Percentiles rank a stretch among this genome's conserved stretches.
These are phyloP conservation scores for Globisporangium paroecandrum DNA, from an alignment of 352 stramenopile species.

Conservation along the genomic window DNA sequence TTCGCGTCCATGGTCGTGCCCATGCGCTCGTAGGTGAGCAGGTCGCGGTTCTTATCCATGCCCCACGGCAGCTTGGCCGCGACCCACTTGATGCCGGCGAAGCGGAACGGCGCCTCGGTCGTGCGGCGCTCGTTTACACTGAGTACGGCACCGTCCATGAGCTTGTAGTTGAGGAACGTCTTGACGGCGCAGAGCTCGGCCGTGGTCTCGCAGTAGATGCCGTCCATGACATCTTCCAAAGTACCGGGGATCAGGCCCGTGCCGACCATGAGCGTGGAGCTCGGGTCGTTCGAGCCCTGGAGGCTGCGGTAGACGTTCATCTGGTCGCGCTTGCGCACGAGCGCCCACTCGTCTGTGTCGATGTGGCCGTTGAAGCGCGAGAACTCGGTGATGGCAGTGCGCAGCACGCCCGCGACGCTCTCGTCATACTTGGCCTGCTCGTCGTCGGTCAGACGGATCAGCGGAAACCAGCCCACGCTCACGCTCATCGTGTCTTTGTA, in stretches of 20 bases:
- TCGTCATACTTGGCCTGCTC: conserved; percentile 15
- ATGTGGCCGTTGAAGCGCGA: conserved; percentile 16
- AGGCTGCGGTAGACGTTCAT: conserved; percentile 21
- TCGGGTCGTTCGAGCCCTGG: background rate
- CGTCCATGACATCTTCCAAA: conserved; percentile 37
- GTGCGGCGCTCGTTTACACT: conserved; percentile 29
- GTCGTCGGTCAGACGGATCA: conserved; percentile 14
- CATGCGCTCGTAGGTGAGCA: conserved; percentile 51
- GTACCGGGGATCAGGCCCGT: conserved; percentile 12
- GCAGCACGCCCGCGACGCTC: conserved; percentile 1
- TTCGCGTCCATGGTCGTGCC: conserved; percentile 43
- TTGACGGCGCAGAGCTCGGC: conserved; percentile 33
- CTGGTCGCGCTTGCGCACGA: conserved; percentile 16
- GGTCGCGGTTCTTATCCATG: conserved; percentile 28
- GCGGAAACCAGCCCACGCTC: conserved; percentile 14
- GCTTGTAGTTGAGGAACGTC: conserved; percentile 31
- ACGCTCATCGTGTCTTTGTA: conserved; percentile 2
- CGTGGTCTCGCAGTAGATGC: conserved; percentile 43
- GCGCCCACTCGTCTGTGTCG: conserved; percentile 17
- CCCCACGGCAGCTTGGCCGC: conserved; percentile 29
- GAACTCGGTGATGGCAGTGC: conserved; percentile 13
- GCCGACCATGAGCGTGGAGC: conserved; percentile 17
- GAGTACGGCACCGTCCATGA: conserved; percentile 32
- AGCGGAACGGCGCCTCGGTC: conserved; percentile 32
- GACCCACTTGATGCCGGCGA: conserved; percentile 52